Base-by-base conservation (phyloP, 2,329 filamentous ascomycete species). In the Paecilomyces sp. region DNA sequence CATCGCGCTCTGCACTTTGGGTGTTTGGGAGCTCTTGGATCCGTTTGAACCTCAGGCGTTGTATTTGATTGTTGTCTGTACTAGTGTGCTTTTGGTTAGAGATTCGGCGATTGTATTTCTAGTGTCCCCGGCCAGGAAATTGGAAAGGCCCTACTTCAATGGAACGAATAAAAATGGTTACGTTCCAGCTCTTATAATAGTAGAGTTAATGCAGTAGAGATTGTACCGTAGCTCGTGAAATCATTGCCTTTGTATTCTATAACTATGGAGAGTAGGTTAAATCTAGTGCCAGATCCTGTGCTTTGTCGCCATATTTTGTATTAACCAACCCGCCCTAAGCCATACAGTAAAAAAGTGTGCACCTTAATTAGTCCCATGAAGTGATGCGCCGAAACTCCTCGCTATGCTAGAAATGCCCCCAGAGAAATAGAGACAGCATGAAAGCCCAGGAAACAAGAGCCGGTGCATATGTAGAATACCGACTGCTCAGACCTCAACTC, bases 341-440 rank as follows among this genome's bases (percentile, higher is more conserved):
- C 41, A 41, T 41, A 28, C 25, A 28, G 8, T 12, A 9, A 15
- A 47, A 2, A 47, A 47, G n/a, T 8, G 8, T 47, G 41, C 18
- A 18, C 31, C 41, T 18, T 47, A 18, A 11, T 47, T 9, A 22
- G 25, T 47, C n/a, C 41, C 41, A 47, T 22, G 15, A 28, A 47
- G n/a, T 11, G 18, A 33, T 41, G 25, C 30, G 34, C 55, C 55
- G n/a, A 63, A 64, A 62, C 52, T 62, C 63, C 47, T 60, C 59
- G 63, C 63, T 64, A 65, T 65, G 63, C 58, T 56, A 54, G 54
- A 15, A 13, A 57, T 15, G n/a, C 11, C 15, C 47, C n/a, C 8
- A 24, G n/a, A 25, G 18, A 9, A 55, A 47, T n/a, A 50, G 41
- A 41, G 24, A 28, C 7, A 51, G 25, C 41, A 41, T 9, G 30